Percentiles rank a stretch among this genome's conserved stretches.
phyloP scores from a whole-genome alignment of 768 basidiomycete species.

The Rhodotorula kratochvilovae region DNA sequence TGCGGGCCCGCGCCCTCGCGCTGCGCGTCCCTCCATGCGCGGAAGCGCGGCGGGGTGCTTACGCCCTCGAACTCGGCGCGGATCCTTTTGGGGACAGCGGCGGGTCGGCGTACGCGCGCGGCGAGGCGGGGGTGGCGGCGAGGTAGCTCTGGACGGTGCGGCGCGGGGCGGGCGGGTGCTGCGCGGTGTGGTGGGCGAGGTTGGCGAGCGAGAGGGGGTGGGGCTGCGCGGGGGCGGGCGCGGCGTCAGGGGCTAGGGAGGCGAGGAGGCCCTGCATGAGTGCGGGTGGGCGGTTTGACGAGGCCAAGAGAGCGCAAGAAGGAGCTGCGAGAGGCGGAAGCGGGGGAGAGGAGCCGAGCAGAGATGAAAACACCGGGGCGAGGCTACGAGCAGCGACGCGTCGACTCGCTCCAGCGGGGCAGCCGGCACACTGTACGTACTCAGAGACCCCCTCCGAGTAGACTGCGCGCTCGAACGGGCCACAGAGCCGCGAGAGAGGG shows the following conservation, averaged over 20 bases:
- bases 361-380: no score
- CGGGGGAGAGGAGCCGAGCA: no score
- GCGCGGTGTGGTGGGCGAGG: slow-evolving; percentile 7
- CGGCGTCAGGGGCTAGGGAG: neutral
- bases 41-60: neutral
- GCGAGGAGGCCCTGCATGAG: slow-evolving; percentile 2
- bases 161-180: neutral
- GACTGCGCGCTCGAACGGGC: no score
- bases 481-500: no score
- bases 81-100: neutral
- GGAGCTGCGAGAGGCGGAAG: no score
- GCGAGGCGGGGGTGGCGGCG: neutral
- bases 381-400: no score
- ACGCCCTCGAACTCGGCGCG: slow-evolving; percentile 1
- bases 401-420: no score
- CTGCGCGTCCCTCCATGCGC: neutral
- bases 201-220: slow-evolving; percentile 10
- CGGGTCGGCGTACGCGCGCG: neutral
- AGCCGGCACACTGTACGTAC: no score
- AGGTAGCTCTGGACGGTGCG: slow-evolving; percentile 13
- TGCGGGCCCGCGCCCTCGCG: neutral
- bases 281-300: neutral
- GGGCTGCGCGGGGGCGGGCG: no score
- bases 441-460: no score
- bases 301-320: no score